These are phyloP conservation scores for Mimosa pudica DNA, from an alignment of 306 rosid species.

Conservation along the genomic window DNA sequence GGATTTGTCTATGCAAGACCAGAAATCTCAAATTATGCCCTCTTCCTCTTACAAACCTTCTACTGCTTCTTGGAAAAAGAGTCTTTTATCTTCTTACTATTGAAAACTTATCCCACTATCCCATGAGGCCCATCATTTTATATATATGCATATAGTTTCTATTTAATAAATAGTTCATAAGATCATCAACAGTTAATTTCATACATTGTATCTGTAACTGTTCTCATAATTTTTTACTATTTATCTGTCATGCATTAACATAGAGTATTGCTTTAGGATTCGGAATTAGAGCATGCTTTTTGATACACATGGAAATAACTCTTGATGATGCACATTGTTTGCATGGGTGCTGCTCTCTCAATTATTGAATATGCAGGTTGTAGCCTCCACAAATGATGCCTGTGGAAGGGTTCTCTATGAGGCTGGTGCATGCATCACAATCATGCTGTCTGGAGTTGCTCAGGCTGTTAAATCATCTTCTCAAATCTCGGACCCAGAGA, in stretches of 20 bases:
- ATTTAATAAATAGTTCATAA: neutral
- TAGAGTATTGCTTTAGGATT: neutral
- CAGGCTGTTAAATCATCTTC: conserved; percentile 59
- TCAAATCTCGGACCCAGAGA: conserved; percentile 54
- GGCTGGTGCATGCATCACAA: conserved; percentile 72
- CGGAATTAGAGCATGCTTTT: neutral
- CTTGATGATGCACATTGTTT: conserved; percentile 22
- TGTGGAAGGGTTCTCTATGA: conserved; percentile 79
- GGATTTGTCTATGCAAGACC: neutral
- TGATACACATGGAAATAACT: conserved; percentile 3
- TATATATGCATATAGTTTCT: neutral
- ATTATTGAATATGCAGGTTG: conserved; percentile 62
- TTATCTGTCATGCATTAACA: neutral
- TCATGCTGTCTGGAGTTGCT: conserved; percentile 70
- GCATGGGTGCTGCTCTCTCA: conserved; percentile 39
- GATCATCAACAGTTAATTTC: neutral
- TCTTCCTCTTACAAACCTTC: neutral
- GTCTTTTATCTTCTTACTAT: neutral
- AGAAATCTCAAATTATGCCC: neutral
- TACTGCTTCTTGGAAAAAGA: neutral
- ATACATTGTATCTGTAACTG: neutral
- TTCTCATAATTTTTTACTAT: neutral
- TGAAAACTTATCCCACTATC: neutral
- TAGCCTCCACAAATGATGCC: conserved; percentile 59
- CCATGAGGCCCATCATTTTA: neutral